Evolutionary conservation across 2,329 filamentous ascomycete genomes (phyloP), one percentile per base, ranked within the genome.

Genomic region (Arthrobotrys sinensis): DNA sequence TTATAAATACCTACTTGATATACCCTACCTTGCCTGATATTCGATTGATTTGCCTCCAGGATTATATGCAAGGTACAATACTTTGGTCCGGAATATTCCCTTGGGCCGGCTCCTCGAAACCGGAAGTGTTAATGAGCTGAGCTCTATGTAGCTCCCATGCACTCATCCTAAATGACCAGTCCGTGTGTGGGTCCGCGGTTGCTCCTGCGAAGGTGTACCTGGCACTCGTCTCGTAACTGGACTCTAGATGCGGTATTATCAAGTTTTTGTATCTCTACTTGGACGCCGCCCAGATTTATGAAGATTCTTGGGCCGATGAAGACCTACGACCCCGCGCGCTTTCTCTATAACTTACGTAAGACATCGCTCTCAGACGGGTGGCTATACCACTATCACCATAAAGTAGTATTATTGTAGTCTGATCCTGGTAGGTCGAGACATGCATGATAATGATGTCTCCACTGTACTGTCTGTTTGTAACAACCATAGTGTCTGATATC

Each of bases 11-110:
- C 14, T n/a, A 43, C 16, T n/a, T 60, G 12, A 60, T 60, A 60
- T 60, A 60, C n/a, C 16, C 11, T 38, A 28, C 55, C 55, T 43
- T 60, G 55, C 36, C 55, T 43, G 36, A 57, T 57, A 40, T 57
- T 57, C 52, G 52, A 57, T 38, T 36, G 52, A 60, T 43, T 60
- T 40, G 55, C 19, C 36, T 19, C 36, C 55, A 43, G 36, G 24
- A 16, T 8, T 40, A 19, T 43, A 60, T 60, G 55, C 55, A 60
- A 60, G 55, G 55, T 60, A 60, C 55, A 11, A 28, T 43, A 14
- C 12, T 16, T 43, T 24, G 12, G 36, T 32, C 21, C 24, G 19
- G 34, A 60, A 43, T 40, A 60, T 60, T 60, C 36, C 40, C 34
- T 40, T 60, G 55, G 19, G 14, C 55, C 55, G 55, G 55, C 55